Base-by-base conservation (phyloP, 371 early-diverging fungal species). In the Rhizomucor pusillus region DNA sequence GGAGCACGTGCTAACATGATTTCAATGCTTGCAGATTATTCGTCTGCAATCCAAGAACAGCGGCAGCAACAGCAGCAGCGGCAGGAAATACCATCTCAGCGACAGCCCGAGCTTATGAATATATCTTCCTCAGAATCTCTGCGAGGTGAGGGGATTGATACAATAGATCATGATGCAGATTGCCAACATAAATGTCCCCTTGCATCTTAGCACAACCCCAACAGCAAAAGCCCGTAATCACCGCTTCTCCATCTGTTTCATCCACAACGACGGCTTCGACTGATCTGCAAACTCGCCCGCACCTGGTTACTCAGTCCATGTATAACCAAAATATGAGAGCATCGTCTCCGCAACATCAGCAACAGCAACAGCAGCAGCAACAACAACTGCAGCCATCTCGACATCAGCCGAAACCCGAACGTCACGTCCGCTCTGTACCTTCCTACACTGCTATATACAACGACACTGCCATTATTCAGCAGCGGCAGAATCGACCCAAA, bases 401-500 rank as follows among this genome's bases (percentile, higher is more conserved):
- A 25, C 51, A 51, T 20, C 51, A 37, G n/a, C 37, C 34, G 40
- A 25, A 22, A 37, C 20, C 39, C 25, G 29, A 52, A 52, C 33
- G 25, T 23, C 40, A 47, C 33, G 40, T 41, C 22, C 43, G 29
- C 18, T 43, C 34, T 19, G 34, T 24, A 51, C 41, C 46, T 41
- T 43, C 52, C 16, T 63, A 60, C 33, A 61, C 65, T 4, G 39
- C 69, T 3, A 59, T 66, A 4, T 69, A 65, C 34, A 69, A 69
- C 43, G 69, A 73, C 43, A 60, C 60, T 41, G 50, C 57, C 4
- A 65, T 73, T 19, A 62, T 73, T 13, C 59, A 66, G 13, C 64
- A 68, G 49, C 63, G 73, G 22, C 63, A 65, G 25, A 61, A 68
- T 58, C 63, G 67, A 40, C 79, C 81, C 46, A 81, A 85, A 50